phyloP scores from a whole-genome alignment of 306 rosid genomes.

The Prinsepia uniflora region DNA sequence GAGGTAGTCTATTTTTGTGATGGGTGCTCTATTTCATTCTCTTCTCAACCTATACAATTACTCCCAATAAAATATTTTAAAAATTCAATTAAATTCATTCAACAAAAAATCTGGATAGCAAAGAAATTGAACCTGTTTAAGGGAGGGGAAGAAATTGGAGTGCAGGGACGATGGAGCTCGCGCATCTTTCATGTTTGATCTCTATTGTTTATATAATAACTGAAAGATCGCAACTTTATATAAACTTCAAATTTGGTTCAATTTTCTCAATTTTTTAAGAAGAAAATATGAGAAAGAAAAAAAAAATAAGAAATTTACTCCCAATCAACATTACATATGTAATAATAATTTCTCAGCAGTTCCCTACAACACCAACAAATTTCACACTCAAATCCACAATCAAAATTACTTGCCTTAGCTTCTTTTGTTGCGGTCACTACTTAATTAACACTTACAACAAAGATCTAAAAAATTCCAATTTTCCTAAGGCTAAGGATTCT shows the following conservation, averaged over 20 bases:
- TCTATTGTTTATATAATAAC: too few species aligned
- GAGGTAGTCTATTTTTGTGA: too few species aligned
- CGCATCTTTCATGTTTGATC: slow-evolving; percentile 13
- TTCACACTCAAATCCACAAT: slow-evolving; percentile 19
- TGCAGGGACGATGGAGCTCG: slow-evolving; percentile 41
- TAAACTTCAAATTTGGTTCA: background rate
- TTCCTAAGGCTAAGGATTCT: too few species aligned
- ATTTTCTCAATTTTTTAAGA: background rate
- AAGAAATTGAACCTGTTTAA: slow-evolving; percentile 50
- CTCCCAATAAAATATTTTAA: background rate
- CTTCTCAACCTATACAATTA: slow-evolving; percentile 37
- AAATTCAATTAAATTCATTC: background rate
- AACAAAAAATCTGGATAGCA: background rate
- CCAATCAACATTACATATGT: too few species aligned
- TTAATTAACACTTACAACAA: too few species aligned
- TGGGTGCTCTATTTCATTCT: too few species aligned
- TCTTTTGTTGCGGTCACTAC: too few species aligned
- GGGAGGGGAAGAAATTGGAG: slow-evolving; percentile 71
- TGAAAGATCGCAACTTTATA: too few species aligned
- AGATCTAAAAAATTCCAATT: too few species aligned
- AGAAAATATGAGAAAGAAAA: background rate
- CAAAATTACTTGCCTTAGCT: background rate
- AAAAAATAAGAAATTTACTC: background rate
- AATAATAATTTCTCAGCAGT: slow-evolving; percentile 4
- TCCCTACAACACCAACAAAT: slow-evolving; percentile 10